Evolutionary conservation across 257 asterid species (phyloP), one percentile per base, ranked within the genome.

Genomic region (Verbena officinalis): DNA sequence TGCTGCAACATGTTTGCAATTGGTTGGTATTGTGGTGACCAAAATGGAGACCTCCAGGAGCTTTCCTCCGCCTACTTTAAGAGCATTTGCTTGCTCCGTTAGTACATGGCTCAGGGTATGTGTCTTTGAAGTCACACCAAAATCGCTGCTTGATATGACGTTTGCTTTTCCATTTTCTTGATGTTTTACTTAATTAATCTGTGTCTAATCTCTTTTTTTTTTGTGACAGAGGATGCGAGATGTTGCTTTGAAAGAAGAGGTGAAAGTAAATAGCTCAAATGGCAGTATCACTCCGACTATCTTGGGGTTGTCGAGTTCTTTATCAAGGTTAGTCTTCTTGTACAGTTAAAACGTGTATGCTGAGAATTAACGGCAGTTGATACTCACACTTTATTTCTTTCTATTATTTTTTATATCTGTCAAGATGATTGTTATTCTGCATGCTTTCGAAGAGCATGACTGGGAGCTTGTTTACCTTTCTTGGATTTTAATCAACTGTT

Each of bases 191-290:
- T 43, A 17, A 20, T 30, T 16, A 24, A 16, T 60, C 5, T 0
- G 43, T 16, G 21, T 62, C 39, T 40, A 9, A 34, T 30, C 33
- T 54, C 42, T 39, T 66, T 55, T 36, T 66, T 55, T 36, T 61
- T 55, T 46, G 57, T 66, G 39, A 59, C 78, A 89, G 98, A 88
- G 86, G 85, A 54, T 90, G 38, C 82, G 86, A 0, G 85, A 86
- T 68, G 75, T 77, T 84, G 96, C 95, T 60, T 72, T 94, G 83
- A 75, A 79, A 69, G 99, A 90, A 79, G 96, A 94, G 83, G 93
- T 75, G 74, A 88, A 81, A 77, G 79, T 84, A 36, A 82, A 70
- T 49, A 70, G 71, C 77, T 73, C 86, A 60, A 83, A 70, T 70
- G 74, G 72, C 59, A 67, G 70, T 71, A 77, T 76, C 45, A 81